Evolutionary conservation across 208 protist species (phyloP).

Genomic region (Trypanosoma grayi): DNA sequence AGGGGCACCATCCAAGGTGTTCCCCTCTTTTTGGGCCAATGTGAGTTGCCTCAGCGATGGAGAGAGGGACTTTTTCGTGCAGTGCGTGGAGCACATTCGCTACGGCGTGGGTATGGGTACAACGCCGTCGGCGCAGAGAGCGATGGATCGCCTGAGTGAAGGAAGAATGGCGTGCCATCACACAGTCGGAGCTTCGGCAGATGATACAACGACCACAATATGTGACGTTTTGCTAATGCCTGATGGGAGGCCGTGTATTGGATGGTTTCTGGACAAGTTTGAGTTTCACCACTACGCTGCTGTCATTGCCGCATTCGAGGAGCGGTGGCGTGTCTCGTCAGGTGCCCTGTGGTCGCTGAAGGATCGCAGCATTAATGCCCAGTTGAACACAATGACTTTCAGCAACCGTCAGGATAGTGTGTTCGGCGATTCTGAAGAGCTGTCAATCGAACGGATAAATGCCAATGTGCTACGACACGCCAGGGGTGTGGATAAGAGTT

Average conservation of each 20-base stretch:
- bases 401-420: slow-evolving; percentile 12
- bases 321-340: slow-evolving; percentile 22
- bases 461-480: not conserved
- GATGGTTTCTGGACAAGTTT: slow-evolving; percentile 43
- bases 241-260: slow-evolving; percentile 28
- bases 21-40: slow-evolving; percentile 31
- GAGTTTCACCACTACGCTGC: slow-evolving; percentile 9
- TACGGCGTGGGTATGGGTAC: slow-evolving; percentile 17
- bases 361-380: slow-evolving; percentile 1
- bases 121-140: slow-evolving; percentile 5
- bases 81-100: slow-evolving; percentile 32
- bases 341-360: slow-evolving; percentile 20
- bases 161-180: not conserved
- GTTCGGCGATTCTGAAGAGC: slow-evolving; percentile 7
- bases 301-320: slow-evolving; percentile 21
- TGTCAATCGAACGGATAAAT: slow-evolving; percentile 5
- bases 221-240: slow-evolving; percentile 43
- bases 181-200: not conserved
- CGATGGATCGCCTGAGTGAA: slow-evolving; percentile 13
- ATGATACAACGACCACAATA: slow-evolving; percentile 3
- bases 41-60: slow-evolving; percentile 11
- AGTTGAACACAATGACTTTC: slow-evolving; percentile 16
- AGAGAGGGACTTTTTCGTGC: slow-evolving; percentile 35
- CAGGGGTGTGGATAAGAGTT: slow-evolving; percentile 5
- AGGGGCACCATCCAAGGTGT: slow-evolving; percentile 14